Percentiles rank a stretch among this genome's conserved stretches.
phyloP scores from a whole-genome alignment of 495 filamentous ascomycete species.

The Daldinia loculata region DNA sequence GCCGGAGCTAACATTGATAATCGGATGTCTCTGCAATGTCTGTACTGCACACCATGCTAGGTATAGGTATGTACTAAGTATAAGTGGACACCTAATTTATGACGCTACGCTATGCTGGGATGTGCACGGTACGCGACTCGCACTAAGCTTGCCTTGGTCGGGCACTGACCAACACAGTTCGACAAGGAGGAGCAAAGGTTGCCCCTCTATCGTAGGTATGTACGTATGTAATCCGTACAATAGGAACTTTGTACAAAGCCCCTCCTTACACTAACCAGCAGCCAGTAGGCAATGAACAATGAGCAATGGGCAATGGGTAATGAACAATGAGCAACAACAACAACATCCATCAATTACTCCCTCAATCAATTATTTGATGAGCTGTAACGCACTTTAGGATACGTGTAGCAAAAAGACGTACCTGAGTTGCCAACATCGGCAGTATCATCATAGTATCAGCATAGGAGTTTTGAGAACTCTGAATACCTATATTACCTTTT shows the following conservation, averaged over 20 bases:
- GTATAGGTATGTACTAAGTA: not conserved
- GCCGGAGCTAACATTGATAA: slow-evolving; percentile 41
- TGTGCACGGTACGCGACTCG: slow-evolving; percentile 30
- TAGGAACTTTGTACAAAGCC: not conserved
- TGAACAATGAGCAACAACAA: not conserved
- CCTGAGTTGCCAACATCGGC: not conserved
- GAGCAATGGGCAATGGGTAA: not conserved
- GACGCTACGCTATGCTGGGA: slow-evolving; percentile 18
- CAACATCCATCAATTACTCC: not conserved
- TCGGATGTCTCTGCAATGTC: slow-evolving; percentile 38
- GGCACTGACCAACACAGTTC: slow-evolving; percentile 37
- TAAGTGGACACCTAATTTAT: slow-evolving; percentile 9
- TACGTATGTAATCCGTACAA: not conserved
- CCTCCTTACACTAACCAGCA: not conserved
- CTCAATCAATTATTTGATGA: not conserved
- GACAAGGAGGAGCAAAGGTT: slow-evolving; percentile 2
- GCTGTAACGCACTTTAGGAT: not conserved
- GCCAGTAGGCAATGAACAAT: not conserved
- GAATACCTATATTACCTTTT: not conserved
- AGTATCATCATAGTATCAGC: not conserved
- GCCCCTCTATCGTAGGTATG: slow-evolving; percentile 10
- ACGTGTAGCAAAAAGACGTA: not conserved
- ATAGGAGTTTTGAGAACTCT: not conserved
- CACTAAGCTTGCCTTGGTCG: slow-evolving; percentile 26
- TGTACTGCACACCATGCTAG: slow-evolving; percentile 34